Base-by-base conservation (phyloP, 768 basidiomycete genomes). In the Brasilioporus rufonigricans region DNA sequence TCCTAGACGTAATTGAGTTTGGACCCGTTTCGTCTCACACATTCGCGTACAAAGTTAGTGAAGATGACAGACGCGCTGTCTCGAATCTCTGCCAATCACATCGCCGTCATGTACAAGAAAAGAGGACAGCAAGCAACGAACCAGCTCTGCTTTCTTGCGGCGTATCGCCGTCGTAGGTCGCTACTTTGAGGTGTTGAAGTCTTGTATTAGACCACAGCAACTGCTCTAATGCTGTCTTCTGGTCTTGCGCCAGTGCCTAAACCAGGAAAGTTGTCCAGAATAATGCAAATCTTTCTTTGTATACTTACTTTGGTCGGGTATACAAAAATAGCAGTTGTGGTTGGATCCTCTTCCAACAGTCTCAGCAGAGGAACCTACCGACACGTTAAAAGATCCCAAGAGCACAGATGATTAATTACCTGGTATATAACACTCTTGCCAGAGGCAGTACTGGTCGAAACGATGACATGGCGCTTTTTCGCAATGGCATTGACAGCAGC, bases 401-500 rank as follows among this genome's bases (percentile, higher is more conserved):
- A 44, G 16, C 24, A n/a, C n/a, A 13, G n/a, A n/a, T 8, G 26
- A 35, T 5, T n/a, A 48, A 62, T 31, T 53, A 86, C 90, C 75
- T 93, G 91, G 67, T 92, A 93, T 40, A 93, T 91, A 14, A 92
- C 73, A 71, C 89, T 92, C 73, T 93, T 93, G 4, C 91, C 91
- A 5, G 91, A 93, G 8, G 93, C 92, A 9, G 93, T 96, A 58
- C 86, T 87, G 0, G 93, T 95, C 5, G 91, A 93, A 27, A 94
- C 89, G 33, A 95, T 89, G 24, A 93, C 91, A 68, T 92, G 77
- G 51, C 79, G 79, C 8, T 81, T 80, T 48, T 66, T 62, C 14
- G 74, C 70, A 11, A 93, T 74, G 0, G 83, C 79, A 58, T 82
- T 78, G 57, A 95, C 86, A 3, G 93, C 89, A 24, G 75, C 74